Base-by-base conservation (phyloP, 306 rosid genomes). In the Vigna mungo region DNA sequence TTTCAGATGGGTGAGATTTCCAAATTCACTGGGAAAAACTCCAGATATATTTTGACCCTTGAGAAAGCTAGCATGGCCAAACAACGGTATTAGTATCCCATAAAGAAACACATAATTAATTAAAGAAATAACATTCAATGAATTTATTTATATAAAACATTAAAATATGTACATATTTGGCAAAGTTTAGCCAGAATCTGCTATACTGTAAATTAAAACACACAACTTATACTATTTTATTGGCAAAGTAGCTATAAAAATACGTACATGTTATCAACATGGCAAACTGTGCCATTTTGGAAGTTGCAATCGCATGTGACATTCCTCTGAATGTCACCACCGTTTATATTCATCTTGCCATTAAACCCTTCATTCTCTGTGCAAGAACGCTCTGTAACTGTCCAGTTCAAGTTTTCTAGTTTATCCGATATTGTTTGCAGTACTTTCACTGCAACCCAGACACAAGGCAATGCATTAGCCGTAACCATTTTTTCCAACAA, bases 11-110 rank as follows among this genome's bases (percentile, higher is more conserved):
- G 88, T 70, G 56, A 94, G 94, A 81, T 88, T 76, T 82, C 87
- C 96, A 84, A 94, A 86, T 74, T 91, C 98, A 32, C 58, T 78
- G 0, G 90, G 98, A 27, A 94, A n/a, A 74, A 65, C 79, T 78
- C 97, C 98, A 10, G 74, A 44, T 67, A 94, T 20, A 68, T 84
- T 90, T 59, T 79, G 87, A 78, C 89, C 89, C 85, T 88, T 91
- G 78, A 91, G 76, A 77, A 23, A 16, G 14, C 96, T 92, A 74
- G 21, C 54, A 68, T 49, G n/a, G 6, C 25, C 25, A 78, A 84
- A 71, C 12, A 7, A 3, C 2, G 7, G 32, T 16, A 44, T 72
- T 58, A 58, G 27, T 25, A 39, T 32, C 60, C 51, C 59, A 39
- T 49, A 82, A 59, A 66, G 2, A 5, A 71, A 6, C 10, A 46